Percentiles rank a stretch among this genome's conserved stretches.
These are phyloP conservation scores for Penicillium manginii DNA, from an alignment of 495 filamentous ascomycete species.

Conservation along the genomic window DNA sequence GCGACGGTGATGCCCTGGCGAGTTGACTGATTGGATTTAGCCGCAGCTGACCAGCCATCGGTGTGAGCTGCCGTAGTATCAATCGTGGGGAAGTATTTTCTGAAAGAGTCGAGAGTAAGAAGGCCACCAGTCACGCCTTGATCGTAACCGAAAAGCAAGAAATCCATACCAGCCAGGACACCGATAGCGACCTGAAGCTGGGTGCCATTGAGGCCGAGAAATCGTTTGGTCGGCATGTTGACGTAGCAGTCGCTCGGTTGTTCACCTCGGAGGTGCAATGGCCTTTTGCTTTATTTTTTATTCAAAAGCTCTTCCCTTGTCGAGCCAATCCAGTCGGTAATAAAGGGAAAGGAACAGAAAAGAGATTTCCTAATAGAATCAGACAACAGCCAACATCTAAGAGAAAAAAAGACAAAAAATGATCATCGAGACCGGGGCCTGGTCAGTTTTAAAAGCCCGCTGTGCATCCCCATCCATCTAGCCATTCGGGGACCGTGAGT, in stretches of 20 bases:
- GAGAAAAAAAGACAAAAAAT: conserved; percentile 2
- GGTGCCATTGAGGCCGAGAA: conserved; percentile 68
- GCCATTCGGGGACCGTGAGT: conserved; percentile 18
- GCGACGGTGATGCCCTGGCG: conserved; percentile 67
- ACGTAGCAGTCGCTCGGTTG: conserved; percentile 4
- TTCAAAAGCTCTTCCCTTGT: background rate
- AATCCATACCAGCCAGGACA: conserved; percentile 71
- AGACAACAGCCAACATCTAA: background rate
- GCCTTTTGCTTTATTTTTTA: background rate
- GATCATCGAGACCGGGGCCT: conserved; percentile 16
- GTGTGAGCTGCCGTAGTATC: conserved; percentile 44
- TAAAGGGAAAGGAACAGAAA: conserved; percentile 7
- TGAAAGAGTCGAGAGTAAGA: conserved; percentile 57
- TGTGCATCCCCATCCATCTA: background rate
- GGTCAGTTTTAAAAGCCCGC: conserved; percentile 25
- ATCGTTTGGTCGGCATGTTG: conserved; percentile 40
- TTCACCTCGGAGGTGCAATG: background rate
- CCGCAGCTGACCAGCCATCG: conserved; percentile 22
- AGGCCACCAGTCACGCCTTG: conserved; percentile 65
- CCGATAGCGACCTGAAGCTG: conserved; percentile 70
- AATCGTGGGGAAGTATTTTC: conserved; percentile 59
- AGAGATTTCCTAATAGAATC: background rate
- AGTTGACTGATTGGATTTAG: conserved; percentile 51
- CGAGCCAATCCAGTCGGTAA: conserved; percentile 4
- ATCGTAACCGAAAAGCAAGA: conserved; percentile 64